These are phyloP conservation scores for Sporothrix humicola DNA, from an alignment of 2,329 filamentous ascomycete genomes.

Conservation along the genomic window DNA sequence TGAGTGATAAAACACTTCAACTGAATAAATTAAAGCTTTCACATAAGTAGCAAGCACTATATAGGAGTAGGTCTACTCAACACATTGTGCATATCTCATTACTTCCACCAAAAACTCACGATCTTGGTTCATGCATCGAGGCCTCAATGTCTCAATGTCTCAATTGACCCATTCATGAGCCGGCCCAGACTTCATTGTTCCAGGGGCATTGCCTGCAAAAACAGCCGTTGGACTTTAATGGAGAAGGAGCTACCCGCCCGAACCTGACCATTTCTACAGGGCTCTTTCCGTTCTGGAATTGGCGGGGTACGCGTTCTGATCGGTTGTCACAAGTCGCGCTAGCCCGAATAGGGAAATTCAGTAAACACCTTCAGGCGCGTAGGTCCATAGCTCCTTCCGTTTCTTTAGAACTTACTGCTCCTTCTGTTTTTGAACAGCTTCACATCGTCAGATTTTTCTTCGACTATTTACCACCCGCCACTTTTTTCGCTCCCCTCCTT, in stretches of 20 bases:
- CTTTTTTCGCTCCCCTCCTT: slow-evolving; percentile 1
- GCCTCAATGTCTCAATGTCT: slow-evolving; percentile 6
- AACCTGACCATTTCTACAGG: not conserved
- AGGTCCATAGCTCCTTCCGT: slow-evolving; percentile 15
- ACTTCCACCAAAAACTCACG: not conserved
- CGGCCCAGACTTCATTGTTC: not conserved
- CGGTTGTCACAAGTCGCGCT: slow-evolving; percentile 5
- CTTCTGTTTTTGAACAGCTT: slow-evolving; percentile 11
- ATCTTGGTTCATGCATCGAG: not conserved
- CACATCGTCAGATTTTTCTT: slow-evolving; percentile 20
- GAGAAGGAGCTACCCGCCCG: not conserved
- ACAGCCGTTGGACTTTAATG: slow-evolving; percentile 17
- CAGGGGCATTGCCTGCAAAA: slow-evolving; percentile 18
- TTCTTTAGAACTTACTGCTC: not conserved
- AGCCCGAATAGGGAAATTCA: slow-evolving; percentile 24
- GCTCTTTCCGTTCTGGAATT: slow-evolving; percentile 18
- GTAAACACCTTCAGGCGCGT: slow-evolving; percentile 30
- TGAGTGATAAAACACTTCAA: no score
- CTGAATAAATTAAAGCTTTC: no score
- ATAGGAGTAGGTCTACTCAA: no score
- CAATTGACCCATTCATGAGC: not conserved
- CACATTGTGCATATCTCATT: no score
- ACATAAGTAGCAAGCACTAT: no score
- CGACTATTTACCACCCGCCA: not conserved
- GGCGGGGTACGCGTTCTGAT: slow-evolving; percentile 30